Evolutionary conservation across 371 early-diverging fungal genomes (phyloP), one percentile per base, ranked within the genome.

Genomic region (Mortierella sp.): DNA sequence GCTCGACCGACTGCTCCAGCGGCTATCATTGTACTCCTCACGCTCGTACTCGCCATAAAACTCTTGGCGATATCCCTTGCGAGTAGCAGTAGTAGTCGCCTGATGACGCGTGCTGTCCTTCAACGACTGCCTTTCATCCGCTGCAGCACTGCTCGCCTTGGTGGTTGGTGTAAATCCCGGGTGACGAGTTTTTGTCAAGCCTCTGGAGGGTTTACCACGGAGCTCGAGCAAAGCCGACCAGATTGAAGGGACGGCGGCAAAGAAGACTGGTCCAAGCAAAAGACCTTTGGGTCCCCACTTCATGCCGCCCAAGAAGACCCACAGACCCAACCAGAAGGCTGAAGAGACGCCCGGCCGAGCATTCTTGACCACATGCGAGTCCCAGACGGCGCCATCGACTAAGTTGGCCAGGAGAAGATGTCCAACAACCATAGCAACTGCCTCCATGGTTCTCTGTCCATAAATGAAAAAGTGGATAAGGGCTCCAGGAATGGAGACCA

Each of bases 291-390:
- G 51, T 6, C 86, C 86, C 86, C 86, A 85, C 72, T 81, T 76
- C 77, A 81, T 79, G 5, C 86, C 86, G 31, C 86, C 86, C 50
- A 85, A 71, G 54, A 81, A 85, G 31, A 77, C 59, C 86, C 86
- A 85, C 13, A 85, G 73, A 14, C 86, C 86, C n/a, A 85, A 74
- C 86, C 86, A 85, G 72, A 85, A 85, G 14, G 86, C 86, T 8
- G 86, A 80, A 0, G 86, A 85, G 16, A 81, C 81, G 5, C 81
- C 76, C 4, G 86, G 86, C 6, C 79, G 81, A 21, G 82, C 81
- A 57, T 24, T 76, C 77, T 74, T 78, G 77, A 85, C 79, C 16
- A 85, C 86, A 53, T 85, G 86, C 24, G 86, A 76, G 69, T 85
- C 86, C 86, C 86, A 85, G 21, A 85, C 77, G 37, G 81, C 71